A percentile compares a stretch with the other conserved stretches of the same genome.
These are phyloP conservation scores for Aspergillus texensis DNA, from an alignment of 2,329 filamentous ascomycete genomes.

Conservation along the genomic window DNA sequence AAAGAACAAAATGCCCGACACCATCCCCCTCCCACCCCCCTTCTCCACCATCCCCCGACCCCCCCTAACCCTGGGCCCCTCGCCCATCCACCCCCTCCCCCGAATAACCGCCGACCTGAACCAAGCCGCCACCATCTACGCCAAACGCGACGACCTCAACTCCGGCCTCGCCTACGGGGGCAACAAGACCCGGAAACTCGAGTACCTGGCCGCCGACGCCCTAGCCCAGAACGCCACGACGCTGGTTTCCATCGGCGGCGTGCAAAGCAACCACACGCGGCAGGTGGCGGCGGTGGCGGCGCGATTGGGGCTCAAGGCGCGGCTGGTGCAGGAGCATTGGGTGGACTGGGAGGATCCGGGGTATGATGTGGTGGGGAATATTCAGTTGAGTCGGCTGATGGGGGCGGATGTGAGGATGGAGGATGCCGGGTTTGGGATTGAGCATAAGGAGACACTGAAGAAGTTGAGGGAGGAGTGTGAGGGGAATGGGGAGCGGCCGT, in stretches of 20 bases:
- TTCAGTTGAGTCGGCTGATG: conserved; percentile 70
- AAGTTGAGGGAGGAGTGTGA: conserved; percentile 58
- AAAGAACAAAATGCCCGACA: not conserved
- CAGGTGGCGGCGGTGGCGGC: conserved; percentile 66
- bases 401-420: conserved; percentile 65
- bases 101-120: conserved; percentile 64
- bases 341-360: conserved; percentile 62
- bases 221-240: conserved; percentile 60
- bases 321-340: conserved; percentile 69
- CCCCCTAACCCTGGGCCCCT: conserved; percentile 66
- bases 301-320: conserved; percentile 54
- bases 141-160: conserved; percentile 73
- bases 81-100: conserved; percentile 68
- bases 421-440: conserved; percentile 65
- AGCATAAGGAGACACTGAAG: conserved; percentile 65
- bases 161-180: conserved; percentile 68
- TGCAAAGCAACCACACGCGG: conserved; percentile 72
- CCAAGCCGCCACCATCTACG: conserved; percentile 61
- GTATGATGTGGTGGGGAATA: conserved; percentile 70
- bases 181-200: conserved; percentile 71
- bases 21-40: conserved; percentile 56
- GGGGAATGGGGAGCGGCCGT: conserved; percentile 61
- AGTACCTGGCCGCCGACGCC: conserved; percentile 70
- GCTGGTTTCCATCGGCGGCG: conserved; percentile 67
- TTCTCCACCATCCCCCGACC: conserved; percentile 66